Base-by-base conservation (phyloP, 495 filamentous ascomycete species). In the Aspergillus indologenus region DNA sequence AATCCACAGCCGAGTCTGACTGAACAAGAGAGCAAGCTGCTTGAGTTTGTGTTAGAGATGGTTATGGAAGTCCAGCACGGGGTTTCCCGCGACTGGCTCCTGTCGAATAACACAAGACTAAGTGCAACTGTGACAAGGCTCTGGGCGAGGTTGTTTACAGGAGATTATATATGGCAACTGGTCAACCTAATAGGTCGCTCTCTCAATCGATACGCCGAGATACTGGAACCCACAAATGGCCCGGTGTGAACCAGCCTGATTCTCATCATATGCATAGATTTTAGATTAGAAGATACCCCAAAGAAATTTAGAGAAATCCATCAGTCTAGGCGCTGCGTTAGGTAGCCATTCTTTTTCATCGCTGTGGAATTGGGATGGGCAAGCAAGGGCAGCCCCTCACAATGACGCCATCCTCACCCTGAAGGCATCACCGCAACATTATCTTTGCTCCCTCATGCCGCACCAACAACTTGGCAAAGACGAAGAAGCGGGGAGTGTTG, bases 91-190 rank as follows among this genome's bases (percentile, higher is more conserved):
- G 64, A 77, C 6, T 76, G 74, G 74, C 54, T 76, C 20, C 57
- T 79, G 44, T 76, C 74, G 5, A 85, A 82, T 51, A 75, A 85
- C 48, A 80, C 81, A 11, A 76, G 86, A 47, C 75, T 90, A 21
- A 85, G 85, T 24, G 82, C 81, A 5, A 82, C 82, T 0, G 83
- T 89, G 5, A 81, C 87, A 5, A 71, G 84, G 40, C 71, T 90
- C 7, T 90, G 87, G 87, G 85, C 85, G 0, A 80, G 86, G 58
- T 80, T 86, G 31, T 88, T 89, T 62, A 87, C 82, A 56, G 85
- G 84, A 5, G 81, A 81, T 19, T 85, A 87, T 63, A 85, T 86
- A 17, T 88, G 87, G 71, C 84, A 86, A 50, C 81, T 88, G 59
- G 83, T 88, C 2, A 80, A 80, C 65, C 74, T 86, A 23, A 85